Conservation (phyloP, 768 basidiomycete genomes). For the Hygrophorus pudorinus region DNA sequence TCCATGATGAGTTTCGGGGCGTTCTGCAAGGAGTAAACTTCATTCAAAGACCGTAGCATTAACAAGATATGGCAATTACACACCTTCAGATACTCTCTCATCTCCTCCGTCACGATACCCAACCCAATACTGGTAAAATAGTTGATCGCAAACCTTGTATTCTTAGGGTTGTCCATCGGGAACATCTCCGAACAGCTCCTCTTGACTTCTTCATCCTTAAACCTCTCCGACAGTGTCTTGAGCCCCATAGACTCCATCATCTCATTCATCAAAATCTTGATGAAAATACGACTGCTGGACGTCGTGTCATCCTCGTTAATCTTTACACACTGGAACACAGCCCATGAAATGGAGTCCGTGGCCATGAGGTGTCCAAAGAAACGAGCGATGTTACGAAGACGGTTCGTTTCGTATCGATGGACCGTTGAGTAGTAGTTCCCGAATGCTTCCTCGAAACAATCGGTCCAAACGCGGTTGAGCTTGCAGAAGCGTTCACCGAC, state of each 20-base stretch:
- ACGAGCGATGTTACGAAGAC: slow-evolving; percentile 90
- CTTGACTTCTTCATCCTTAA: slow-evolving; percentile 79
- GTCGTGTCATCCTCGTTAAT: slow-evolving; percentile 99
- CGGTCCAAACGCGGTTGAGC: slow-evolving; percentile 91
- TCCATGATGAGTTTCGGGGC: slow-evolving; percentile 91
- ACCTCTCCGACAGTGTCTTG: slow-evolving; percentile 76
- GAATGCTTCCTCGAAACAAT: slow-evolving; percentile 82
- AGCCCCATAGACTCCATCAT: slow-evolving; percentile 92
- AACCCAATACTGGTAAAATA: slow-evolving; percentile 95
- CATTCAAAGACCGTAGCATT: slow-evolving; percentile 4
- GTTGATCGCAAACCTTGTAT: slow-evolving; percentile 94
- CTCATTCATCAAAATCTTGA: slow-evolving; percentile 95
- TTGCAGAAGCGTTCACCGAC: slow-evolving; percentile 95
- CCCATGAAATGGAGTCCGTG: slow-evolving; percentile 86
- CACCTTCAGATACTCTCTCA: slow-evolving; percentile 94
- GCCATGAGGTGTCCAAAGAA: slow-evolving; percentile 92
- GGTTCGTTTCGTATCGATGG: slow-evolving; percentile 98
- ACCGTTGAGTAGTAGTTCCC: slow-evolving; percentile 88
- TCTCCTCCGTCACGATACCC: slow-evolving; percentile 86
- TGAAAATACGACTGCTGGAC: slow-evolving; percentile 89
- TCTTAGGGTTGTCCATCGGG: slow-evolving; percentile 93
- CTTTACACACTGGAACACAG: slow-evolving; percentile 71
- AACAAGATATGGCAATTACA: slow-evolving; percentile 10
- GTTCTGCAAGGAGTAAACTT: slow-evolving; percentile 42
- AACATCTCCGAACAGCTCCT: slow-evolving; percentile 76